Conservation (phyloP, 805 yeast species). For the Candida maesae region DNA sequence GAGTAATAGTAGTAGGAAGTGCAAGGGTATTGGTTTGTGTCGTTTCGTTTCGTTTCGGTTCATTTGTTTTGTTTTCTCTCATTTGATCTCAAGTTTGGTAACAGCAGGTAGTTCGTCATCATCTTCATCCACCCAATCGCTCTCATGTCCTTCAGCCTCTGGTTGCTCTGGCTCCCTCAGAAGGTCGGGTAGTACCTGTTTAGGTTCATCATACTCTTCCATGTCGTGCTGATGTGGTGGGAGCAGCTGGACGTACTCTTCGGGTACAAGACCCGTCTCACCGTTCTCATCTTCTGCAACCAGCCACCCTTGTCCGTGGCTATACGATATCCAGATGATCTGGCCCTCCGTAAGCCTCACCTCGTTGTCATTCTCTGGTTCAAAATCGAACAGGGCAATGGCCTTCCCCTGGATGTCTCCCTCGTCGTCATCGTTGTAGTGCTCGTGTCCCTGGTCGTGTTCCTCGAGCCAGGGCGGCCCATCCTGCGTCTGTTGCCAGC, state of each 20-base stretch:
- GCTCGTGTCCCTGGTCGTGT: conserved; percentile 1
- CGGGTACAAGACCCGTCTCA: conserved; percentile 91
- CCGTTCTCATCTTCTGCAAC: conserved; percentile 79
- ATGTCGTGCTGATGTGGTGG: conserved; percentile 3
- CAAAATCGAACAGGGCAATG: conserved; percentile 82
- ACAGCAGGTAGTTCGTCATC: conserved; percentile 17
- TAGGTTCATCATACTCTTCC: background rate
- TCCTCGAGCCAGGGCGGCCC: conserved; percentile 12
- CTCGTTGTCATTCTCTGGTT: conserved; percentile 94
- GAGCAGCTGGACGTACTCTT: conserved; percentile 74
- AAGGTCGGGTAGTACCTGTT: conserved; percentile 3
- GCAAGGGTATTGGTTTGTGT: no score
- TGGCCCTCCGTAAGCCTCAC: conserved; percentile 77
- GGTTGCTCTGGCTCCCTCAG: conserved; percentile 3
- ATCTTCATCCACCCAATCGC: conserved; percentile 31
- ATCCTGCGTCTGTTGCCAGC: conserved; percentile 1
- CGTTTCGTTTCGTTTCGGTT: no score
- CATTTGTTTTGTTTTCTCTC: no score
- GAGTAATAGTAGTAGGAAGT: no score
- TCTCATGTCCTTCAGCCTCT: conserved; percentile 14
- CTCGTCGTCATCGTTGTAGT: conserved; percentile 26
- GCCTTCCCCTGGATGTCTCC: conserved; percentile 51
- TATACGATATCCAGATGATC: conserved; percentile 75
- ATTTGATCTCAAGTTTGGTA: conserved; percentile 11
- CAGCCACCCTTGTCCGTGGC: conserved; percentile 98